Conservation (phyloP, 108 stramenopile species). For the Asterionellopsis glacialis region DNA sequence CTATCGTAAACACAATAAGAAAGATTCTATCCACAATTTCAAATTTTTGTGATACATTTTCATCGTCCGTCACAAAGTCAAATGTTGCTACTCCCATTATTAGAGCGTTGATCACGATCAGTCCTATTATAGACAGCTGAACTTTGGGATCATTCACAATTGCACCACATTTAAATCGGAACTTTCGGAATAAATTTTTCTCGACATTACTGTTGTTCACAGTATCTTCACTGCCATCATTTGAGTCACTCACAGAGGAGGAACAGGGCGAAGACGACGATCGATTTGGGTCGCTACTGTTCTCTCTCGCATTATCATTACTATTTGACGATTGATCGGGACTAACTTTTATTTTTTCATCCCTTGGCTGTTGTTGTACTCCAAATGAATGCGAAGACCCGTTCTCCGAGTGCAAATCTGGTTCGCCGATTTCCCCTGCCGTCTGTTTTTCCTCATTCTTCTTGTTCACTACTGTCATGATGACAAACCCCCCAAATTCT, state of each 20-base stretch:
- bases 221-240: background rate
- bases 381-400: no score
- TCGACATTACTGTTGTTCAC: background rate
- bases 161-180: conserved; percentile 22
- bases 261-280: no score
- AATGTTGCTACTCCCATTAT: conserved; percentile 70
- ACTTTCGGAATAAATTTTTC: background rate
- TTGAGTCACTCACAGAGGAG: background rate
- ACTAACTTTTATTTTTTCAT: no score
- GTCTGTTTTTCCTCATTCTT: no score
- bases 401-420: no score
- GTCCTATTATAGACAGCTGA: conserved; percentile 41
- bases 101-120: conserved; percentile 61
- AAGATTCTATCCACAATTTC: conserved; percentile 35
- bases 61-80: conserved; percentile 57
- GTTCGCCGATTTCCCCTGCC: no score
- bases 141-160: conserved; percentile 46
- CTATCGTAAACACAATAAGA: conserved; percentile 57
- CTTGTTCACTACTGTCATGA: no score
- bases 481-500: no score
- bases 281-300: no score
- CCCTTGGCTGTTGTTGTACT: no score
- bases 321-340: no score
- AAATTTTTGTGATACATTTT: conserved; percentile 25
- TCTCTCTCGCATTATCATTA: no score